Conservation (phyloP, 2,329 filamentous ascomycete genomes). For the Stachybotrys chartarum region DNA sequence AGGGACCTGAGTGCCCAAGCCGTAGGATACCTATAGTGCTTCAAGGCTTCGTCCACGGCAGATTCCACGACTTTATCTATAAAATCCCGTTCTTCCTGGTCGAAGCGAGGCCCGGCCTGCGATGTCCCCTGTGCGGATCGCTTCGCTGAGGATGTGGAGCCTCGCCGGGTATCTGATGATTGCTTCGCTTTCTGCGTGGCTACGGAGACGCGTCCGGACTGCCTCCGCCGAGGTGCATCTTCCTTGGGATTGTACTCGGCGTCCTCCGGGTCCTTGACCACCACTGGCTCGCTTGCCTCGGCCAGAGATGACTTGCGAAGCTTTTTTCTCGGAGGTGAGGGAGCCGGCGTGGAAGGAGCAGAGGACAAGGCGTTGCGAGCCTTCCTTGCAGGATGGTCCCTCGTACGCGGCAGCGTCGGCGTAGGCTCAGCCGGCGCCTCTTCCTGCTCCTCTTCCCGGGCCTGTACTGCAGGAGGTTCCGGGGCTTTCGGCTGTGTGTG, state of each 20-base stretch:
- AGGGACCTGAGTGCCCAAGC: conserved; percentile 54
- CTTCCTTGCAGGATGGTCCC: background rate
- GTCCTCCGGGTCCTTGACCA: conserved; percentile 25
- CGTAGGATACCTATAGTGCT: conserved; percentile 51
- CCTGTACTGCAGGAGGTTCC: conserved; percentile 11
- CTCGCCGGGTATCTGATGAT: conserved; percentile 12
- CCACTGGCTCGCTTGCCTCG: conserved; percentile 4
- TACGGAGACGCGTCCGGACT: conserved; percentile 22
- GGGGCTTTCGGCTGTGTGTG: conserved; percentile 16
- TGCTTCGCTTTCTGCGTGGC: conserved; percentile 20
- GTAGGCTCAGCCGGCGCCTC: background rate
- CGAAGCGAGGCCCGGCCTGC: conserved; percentile 8
- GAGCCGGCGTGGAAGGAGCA: conserved; percentile 10
- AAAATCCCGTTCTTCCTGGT: conserved; percentile 32
- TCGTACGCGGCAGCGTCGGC: background rate
- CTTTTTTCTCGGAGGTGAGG: conserved; percentile 10
- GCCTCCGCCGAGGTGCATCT: conserved; percentile 21
- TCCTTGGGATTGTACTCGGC: conserved; percentile 36
- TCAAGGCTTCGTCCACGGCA: conserved; percentile 52
- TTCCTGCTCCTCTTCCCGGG: conserved; percentile 4
- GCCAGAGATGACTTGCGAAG: conserved; percentile 10
- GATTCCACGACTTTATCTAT: conserved; percentile 46
- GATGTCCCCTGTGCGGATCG: conserved; percentile 3
- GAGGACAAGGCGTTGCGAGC: conserved; percentile 8
- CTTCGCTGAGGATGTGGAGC: conserved; percentile 12